phyloP scores from a whole-genome alignment of 148 eudicot genomes.

The Rhododendron ferrugineum region DNA sequence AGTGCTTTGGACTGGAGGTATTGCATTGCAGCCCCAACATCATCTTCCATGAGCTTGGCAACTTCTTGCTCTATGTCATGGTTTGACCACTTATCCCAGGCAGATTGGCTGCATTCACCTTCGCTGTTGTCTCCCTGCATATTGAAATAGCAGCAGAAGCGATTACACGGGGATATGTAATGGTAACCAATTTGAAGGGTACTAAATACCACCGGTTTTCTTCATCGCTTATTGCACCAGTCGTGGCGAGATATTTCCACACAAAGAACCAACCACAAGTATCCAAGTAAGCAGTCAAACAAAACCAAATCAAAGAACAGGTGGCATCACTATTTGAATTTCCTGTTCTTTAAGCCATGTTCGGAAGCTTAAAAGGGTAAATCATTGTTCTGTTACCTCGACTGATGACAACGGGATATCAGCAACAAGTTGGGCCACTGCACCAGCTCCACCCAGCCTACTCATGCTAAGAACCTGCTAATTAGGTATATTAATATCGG shows the following conservation, averaged over 20 bases:
- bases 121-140: constrained; percentile 33
- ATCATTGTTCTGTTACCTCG: constrained; percentile 24
- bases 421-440: constrained; percentile 70
- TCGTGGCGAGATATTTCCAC: background rate
- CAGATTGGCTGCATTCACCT: constrained; percentile 27
- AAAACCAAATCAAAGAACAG: background rate
- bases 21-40: constrained; percentile 70
- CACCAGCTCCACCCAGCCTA: constrained; percentile 62
- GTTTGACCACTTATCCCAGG: constrained; percentile 64
- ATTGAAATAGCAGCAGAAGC: background rate
- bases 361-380: background rate
- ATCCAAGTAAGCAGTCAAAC: background rate
- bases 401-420: constrained; percentile 53
- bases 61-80: constrained; percentile 57
- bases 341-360: background rate
- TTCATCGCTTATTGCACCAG: background rate
- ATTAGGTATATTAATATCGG: background rate
- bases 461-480: constrained; percentile 36
- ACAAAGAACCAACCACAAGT: background rate
- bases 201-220: background rate
- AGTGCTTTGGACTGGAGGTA: constrained; percentile 65
- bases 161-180: background rate
- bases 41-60: constrained; percentile 64
- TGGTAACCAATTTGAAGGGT: background rate
- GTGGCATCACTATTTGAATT: background rate